These are phyloP conservation scores for Curvularia lunata DNA, from an alignment of 2,329 filamentous ascomycete species.

Conservation along the genomic window DNA sequence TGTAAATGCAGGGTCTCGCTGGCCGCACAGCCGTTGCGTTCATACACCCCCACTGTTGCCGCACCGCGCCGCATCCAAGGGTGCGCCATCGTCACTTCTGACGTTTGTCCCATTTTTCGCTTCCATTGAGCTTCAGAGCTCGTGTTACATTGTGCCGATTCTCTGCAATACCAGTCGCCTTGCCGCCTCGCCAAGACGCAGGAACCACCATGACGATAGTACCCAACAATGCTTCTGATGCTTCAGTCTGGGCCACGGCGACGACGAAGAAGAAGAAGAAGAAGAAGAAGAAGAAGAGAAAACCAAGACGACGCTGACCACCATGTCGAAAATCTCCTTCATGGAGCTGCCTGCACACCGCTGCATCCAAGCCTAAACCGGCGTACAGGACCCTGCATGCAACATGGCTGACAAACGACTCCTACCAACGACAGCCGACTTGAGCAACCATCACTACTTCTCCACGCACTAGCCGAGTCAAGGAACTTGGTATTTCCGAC, in stretches of 20 bases:
- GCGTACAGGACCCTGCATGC: not conserved
- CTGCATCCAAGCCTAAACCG: not conserved
- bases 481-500: not conserved
- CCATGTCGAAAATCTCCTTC: not conserved
- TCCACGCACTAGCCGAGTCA: not conserved
- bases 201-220: slow-evolving; percentile 20
- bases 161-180: not conserved
- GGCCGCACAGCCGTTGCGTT: slow-evolving; percentile 23
- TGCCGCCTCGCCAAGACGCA: slow-evolving; percentile 20
- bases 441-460: not conserved
- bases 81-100: slow-evolving; percentile 29
- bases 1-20: slow-evolving; percentile 24
- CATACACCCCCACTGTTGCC: slow-evolving; percentile 16
- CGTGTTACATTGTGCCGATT: slow-evolving; percentile 10
- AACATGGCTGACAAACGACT: not conserved
- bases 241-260: not conserved
- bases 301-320: not conserved
- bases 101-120: slow-evolving; percentile 21
- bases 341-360: not conserved
- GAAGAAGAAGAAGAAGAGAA: too few relatives aligned
- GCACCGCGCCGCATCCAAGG: slow-evolving; percentile 15
- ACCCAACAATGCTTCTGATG: not conserved
- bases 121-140: slow-evolving; percentile 26
- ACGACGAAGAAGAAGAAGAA: not conserved
- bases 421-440: not conserved